Base-by-base conservation (phyloP, 345 rosid genomes). In the Melaleuca alternifolia region DNA sequence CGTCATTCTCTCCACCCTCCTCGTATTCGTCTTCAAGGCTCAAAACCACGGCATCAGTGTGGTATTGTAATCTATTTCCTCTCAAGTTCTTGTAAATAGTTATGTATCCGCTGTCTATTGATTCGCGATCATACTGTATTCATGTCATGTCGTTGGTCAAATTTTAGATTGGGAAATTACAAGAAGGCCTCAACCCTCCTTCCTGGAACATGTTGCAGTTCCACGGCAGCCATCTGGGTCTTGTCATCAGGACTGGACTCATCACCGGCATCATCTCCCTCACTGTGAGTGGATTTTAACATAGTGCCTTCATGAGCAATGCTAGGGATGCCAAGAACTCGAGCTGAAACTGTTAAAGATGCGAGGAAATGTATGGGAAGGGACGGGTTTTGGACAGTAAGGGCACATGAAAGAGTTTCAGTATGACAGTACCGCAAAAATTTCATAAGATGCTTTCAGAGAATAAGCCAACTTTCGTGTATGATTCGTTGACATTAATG, bases 201-300 rank as follows among this genome's bases (percentile, higher is more conserved):
- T 96, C 99, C 75, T 94, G 95, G 99, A 92, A 94, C 87, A 93
- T 94, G 99, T 87, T 97, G 89, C 95, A 92, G 21, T 94, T 96
- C 87, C 93, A 86, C 84, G 99, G 99, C 76, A 91, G 88, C 84
- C 88, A 95, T 89, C 89, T 97, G 30, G 98, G 94, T 48, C 94
- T 95, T 11, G 94, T 93, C 12, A 88, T 93, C 5, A 97, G 94
- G 92, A 94, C 99, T 15, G 99, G 99, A 76, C 87, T 96, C 62
- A 86, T 94, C 62, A 97, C 99, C 18, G 99, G 99, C 89, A 94
- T 97, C 54, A 93, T 97, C 83, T 97, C 98, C 76, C 99, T 97
- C 94, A 95, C 99, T 16, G 99, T 96, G 87, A 90, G 92, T 83
- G 44, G 50, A 83, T 33, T 61, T 50, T 75, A 28, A 28, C 28